Evolutionary conservation across 495 filamentous ascomycete genomes (phyloP).

Genomic region (Usnea hakonensis): DNA sequence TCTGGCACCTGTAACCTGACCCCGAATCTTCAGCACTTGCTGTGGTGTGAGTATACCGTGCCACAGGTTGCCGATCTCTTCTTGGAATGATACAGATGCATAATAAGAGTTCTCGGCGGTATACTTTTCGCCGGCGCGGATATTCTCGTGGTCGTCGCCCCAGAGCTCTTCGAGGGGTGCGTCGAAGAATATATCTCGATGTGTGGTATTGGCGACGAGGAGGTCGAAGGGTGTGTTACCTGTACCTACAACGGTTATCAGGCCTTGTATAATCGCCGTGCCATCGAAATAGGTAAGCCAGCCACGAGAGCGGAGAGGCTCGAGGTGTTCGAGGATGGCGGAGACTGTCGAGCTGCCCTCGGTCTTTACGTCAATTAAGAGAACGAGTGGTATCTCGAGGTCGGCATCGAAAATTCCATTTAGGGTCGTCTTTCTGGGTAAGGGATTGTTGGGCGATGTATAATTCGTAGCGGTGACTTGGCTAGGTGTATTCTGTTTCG

Average conservation of each 20-base stretch:
- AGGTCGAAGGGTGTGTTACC: constrained; percentile 53
- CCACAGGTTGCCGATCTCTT: constrained; percentile 32
- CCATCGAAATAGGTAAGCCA: constrained; percentile 53
- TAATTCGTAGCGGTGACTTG: background rate
- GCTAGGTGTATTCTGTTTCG: constrained; percentile 43
- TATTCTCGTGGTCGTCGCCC: background rate
- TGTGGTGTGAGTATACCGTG: constrained; percentile 29
- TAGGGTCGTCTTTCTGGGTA: constrained; percentile 32
- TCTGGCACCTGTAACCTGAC: constrained; percentile 55
- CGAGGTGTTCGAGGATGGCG: constrained; percentile 38
- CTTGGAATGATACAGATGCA: constrained; percentile 37
- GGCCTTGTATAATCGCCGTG: constrained; percentile 36
- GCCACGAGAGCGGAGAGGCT: constrained; percentile 47
- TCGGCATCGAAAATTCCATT: constrained; percentile 53
- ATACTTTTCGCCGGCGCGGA: constrained; percentile 24
- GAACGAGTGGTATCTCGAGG: constrained; percentile 24
- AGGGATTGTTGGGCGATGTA: constrained; percentile 24
- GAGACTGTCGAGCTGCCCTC: constrained; percentile 42
- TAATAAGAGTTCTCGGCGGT: constrained; percentile 34
- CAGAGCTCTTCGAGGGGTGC: constrained; percentile 46
- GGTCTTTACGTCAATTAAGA: constrained; percentile 39
- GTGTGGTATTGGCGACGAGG: constrained; percentile 35
- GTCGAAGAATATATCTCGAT: constrained; percentile 61
- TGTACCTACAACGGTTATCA: constrained; percentile 65
- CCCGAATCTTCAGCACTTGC: constrained; percentile 51